phyloP scores from a whole-genome alignment of 768 basidiomycete genomes.

The Tricholoma terreum region DNA sequence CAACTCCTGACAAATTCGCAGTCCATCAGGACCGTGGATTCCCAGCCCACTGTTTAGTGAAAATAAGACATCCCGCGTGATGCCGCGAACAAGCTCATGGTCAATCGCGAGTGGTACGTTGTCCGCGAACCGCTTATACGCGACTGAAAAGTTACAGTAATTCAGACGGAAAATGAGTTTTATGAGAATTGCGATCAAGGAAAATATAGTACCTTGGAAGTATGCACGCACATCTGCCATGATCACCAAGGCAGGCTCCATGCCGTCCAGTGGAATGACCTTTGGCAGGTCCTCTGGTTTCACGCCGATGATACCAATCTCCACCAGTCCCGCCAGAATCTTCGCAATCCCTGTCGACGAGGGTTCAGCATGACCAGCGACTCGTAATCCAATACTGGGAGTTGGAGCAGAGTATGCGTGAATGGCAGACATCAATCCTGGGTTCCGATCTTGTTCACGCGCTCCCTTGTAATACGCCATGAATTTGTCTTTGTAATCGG shows the following conservation, averaged over 20 bases:
- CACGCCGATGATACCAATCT: constrained; percentile 37
- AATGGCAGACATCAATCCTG: constrained; percentile 24
- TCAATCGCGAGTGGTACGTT: constrained; percentile 57
- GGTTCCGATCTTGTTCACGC: constrained; percentile 31
- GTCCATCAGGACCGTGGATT: constrained; percentile 46
- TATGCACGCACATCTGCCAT: constrained; percentile 75
- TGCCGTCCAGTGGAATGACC: constrained; percentile 47
- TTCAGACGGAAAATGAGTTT: not conserved
- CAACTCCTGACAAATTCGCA: constrained; percentile 45
- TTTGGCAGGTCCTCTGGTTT: constrained; percentile 44
- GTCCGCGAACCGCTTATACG: constrained; percentile 59
- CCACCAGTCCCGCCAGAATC: constrained; percentile 32
- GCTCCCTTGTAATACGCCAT: constrained; percentile 45
- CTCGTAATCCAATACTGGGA: not conserved
- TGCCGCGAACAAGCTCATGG: constrained; percentile 50
- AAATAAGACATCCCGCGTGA: constrained; percentile 43
- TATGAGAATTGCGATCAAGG: not conserved
- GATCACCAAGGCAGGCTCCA: constrained; percentile 56
- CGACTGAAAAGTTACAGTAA: constrained; percentile 34
- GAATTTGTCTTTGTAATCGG: constrained; percentile 47
- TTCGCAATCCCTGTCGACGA: constrained; percentile 11
- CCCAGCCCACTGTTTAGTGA: constrained; percentile 48
- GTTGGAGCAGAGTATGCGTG: constrained; percentile 11
- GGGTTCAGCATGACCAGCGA: not conserved
- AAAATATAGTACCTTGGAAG: constrained; percentile 55